These are phyloP conservation scores for Psilocybe tampanensis DNA, from an alignment of 768 basidiomycete species.

Conservation along the genomic window DNA sequence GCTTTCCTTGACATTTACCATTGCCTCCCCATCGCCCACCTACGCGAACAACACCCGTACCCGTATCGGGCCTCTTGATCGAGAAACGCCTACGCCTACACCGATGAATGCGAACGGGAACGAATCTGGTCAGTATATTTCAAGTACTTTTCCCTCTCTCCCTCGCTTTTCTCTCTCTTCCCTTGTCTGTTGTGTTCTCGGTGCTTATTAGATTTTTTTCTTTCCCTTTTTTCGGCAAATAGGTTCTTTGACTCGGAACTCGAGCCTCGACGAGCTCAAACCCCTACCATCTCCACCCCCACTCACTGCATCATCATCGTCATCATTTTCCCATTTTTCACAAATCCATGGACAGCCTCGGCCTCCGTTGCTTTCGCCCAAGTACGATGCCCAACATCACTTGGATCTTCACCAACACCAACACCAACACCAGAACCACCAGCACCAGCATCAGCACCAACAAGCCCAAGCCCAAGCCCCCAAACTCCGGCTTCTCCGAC, in stretches of 20 bases:
- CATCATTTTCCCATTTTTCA: neutral
- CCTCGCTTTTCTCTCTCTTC: neutral
- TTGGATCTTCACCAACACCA: conserved; percentile 7
- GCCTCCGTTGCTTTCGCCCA: too few species aligned
- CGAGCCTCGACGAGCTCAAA: neutral
- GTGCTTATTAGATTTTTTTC: neutral
- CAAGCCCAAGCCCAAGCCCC: conserved; percentile 24
- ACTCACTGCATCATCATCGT: neutral
- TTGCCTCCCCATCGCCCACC: conserved; percentile 4
- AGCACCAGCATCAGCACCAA: conserved; percentile 2
- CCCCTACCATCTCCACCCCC: conserved; percentile 1
- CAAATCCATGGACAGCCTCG: too few species aligned
- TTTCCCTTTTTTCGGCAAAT: too few species aligned
- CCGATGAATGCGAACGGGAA: too few species aligned
- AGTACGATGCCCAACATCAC: neutral
- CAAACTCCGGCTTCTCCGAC: conserved; percentile 50
- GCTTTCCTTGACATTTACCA: conserved; percentile 16
- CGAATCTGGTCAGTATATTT: conserved; percentile 8
- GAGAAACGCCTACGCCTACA: conserved; percentile 21
- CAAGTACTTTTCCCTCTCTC: too few species aligned
- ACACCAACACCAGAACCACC: conserved; percentile 2
- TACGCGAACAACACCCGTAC: neutral
- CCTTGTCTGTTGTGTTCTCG: neutral
- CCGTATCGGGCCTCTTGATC: conserved; percentile 11
- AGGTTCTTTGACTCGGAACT: neutral